Base-by-base conservation (phyloP, 2,329 filamentous ascomycete species). In the Albophoma yamanashiensis region DNA sequence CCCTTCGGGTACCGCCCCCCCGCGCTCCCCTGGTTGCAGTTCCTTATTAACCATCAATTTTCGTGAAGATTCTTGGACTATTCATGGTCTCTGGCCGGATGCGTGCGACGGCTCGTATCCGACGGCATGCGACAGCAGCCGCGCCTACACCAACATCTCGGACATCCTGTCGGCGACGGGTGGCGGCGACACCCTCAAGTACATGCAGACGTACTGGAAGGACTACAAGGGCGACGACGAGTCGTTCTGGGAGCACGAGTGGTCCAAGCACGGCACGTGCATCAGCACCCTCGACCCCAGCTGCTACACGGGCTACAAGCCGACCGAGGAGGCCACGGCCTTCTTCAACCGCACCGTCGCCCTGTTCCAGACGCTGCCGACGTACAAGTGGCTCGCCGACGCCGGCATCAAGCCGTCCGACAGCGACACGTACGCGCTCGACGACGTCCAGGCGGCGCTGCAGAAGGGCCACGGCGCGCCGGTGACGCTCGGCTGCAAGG, bases 161-260 rank as follows among this genome's bases (percentile, higher is more conserved):
- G 72, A 78, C 17, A 88, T 90, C 60, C 75, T 91, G 42, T 74
- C 79, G 9, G 78, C 80, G 27, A 80, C 79, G 63, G 60, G 61
- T 45, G 78, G 81, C 60, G 75, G 74, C 1, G 81, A 82, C 53
- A 77, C 88, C 3, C 77, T 91, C 1, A 72, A 75, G 2, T 88
- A 85, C 69, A 91, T 91, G 88, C 73, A 81, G 57, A 82, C 75
- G 2, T 89, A 87, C 75, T 91, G 88, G 89, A 86, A 89, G 69
- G 84, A 87, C 68, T 82, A 86, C 71, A 69, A 81, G 56, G 87
- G 86, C 60, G 73, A 85, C 50, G 82, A 88, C 64, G 81, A 87
- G 66, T 74, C 73, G 14, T 83, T 91, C 65, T 91, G 88, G 88
- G 77, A 87, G 69, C 87, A 91, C 70, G 88, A 91, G 72, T 91